Conservation (phyloP, 768 basidiomycete species). For the Chalciporus piperatus region DNA sequence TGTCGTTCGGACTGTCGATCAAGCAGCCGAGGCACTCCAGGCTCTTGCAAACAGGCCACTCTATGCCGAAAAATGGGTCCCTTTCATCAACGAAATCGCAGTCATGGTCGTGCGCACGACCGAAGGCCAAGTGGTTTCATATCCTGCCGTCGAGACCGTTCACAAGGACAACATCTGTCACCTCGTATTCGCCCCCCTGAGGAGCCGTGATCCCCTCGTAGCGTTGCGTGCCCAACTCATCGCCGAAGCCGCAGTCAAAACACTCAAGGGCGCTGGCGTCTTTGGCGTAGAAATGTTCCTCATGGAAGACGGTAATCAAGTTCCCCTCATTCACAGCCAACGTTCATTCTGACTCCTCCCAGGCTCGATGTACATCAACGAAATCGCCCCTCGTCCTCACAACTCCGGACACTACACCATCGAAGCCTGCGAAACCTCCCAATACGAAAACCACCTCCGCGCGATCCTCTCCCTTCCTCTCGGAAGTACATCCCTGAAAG, state of each 20-base stretch:
- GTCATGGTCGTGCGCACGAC: slow-evolving; percentile 93
- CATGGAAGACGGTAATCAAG: slow-evolving; percentile 69
- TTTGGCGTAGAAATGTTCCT: slow-evolving; percentile 99
- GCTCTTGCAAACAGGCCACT: slow-evolving; percentile 65
- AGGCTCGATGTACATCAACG: slow-evolving; percentile 86
- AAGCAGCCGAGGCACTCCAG: slow-evolving; percentile 49
- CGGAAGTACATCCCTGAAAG: slow-evolving; percentile 84
- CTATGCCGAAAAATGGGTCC: slow-evolving; percentile 94
- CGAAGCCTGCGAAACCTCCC: slow-evolving; percentile 94
- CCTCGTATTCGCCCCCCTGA: slow-evolving; percentile 85
- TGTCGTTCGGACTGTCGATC: slow-evolving; percentile 54
- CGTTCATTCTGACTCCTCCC: not conserved
- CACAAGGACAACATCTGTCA: slow-evolving; percentile 94
- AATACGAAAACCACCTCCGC: slow-evolving; percentile 96
- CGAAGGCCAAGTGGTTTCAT: slow-evolving; percentile 71
- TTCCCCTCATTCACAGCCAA: not conserved
- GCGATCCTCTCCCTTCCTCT: slow-evolving; percentile 89
- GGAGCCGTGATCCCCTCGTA: slow-evolving; percentile 55
- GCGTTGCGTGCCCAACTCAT: slow-evolving; percentile 59
- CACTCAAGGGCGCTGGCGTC: slow-evolving; percentile 84
- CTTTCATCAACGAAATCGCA: slow-evolving; percentile 86
- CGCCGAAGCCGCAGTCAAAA: slow-evolving; percentile 78
- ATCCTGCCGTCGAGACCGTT: slow-evolving; percentile 92
- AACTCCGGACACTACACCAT: slow-evolving; percentile 99
- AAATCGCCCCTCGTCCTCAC: slow-evolving; percentile 97